phyloP scores from a whole-genome alignment of 495 filamentous ascomycete species.

The Penicillium canariense region DNA sequence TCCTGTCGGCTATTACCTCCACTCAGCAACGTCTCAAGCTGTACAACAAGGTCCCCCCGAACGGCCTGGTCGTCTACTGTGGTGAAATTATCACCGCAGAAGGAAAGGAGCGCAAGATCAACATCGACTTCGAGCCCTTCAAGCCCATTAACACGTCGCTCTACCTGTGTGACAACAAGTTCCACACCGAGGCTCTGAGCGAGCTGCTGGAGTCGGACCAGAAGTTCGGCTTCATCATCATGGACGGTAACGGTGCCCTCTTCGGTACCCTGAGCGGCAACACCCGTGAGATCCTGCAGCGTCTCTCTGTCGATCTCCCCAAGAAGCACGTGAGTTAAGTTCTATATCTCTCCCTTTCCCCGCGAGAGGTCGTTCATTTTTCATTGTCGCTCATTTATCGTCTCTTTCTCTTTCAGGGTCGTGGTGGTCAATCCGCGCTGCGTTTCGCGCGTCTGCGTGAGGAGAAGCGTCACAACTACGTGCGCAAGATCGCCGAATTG shows the following conservation, averaged over 20 bases:
- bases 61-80: constrained; percentile 97
- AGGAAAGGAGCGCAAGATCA: constrained; percentile 98
- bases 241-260: constrained; percentile 97
- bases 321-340: constrained; percentile 76
- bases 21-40: constrained; percentile 98
- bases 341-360: not conserved
- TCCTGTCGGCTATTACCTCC: constrained; percentile 95
- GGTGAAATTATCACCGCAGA: constrained; percentile 99
- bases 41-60: constrained; percentile 96
- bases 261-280: constrained; percentile 97
- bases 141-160: constrained; percentile 99
- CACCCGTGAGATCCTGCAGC: constrained; percentile 94
- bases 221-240: constrained; percentile 98
- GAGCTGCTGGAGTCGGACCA: constrained; percentile 97
- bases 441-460: constrained; percentile 99
- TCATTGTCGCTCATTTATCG: not conserved
- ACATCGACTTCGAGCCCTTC: constrained; percentile 99
- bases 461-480: constrained; percentile 99
- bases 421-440: constrained; percentile 97
- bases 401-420: constrained; percentile 47
- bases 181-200: constrained; percentile 94
- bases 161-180: constrained; percentile 99
- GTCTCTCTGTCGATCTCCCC: constrained; percentile 93
- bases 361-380: not conserved
- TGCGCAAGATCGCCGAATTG: constrained; percentile 95